Conservation (phyloP, 352 stramenopile species). For the Phytopythium cucurbitacearum region DNA sequence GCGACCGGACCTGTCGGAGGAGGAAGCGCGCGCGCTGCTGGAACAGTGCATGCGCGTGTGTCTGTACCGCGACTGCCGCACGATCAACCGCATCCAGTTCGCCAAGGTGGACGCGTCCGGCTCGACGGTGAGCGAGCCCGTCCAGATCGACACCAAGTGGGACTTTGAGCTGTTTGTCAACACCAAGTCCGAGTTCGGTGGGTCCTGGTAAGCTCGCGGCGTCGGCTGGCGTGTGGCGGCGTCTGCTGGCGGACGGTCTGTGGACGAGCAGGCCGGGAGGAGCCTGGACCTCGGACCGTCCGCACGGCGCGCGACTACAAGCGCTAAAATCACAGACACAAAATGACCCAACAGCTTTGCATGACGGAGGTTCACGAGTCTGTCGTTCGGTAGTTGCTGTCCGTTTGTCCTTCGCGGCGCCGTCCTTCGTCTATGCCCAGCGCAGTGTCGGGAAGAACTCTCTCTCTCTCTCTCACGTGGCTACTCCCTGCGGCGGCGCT, state of each 20-base stretch:
- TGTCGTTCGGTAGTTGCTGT: too few relatives aligned
- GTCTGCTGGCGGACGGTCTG: background rate
- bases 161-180: slow-evolving; percentile 86
- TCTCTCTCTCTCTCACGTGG: background rate
- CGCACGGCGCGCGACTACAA: background rate
- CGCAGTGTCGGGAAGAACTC: background rate
- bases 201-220: slow-evolving; percentile 71
- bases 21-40: slow-evolving; percentile 91
- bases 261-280: background rate
- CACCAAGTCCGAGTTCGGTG: slow-evolving; percentile 85
- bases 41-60: slow-evolving; percentile 98
- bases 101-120: slow-evolving; percentile 91
- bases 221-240: background rate
- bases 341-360: too few relatives aligned
- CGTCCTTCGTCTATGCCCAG: background rate
- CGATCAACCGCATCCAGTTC: slow-evolving; percentile 97
- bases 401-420: background rate
- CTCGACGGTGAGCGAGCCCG: slow-evolving; percentile 91
- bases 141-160: slow-evolving; percentile 96
- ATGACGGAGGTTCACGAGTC: too few relatives aligned
- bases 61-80: slow-evolving; percentile 98
- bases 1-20: slow-evolving; percentile 90
- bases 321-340: too few relatives aligned
- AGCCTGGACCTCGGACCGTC: background rate
- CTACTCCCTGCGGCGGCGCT: slow-evolving; percentile 42